Percentiles rank a stretch among this genome's conserved stretches.
Evolutionary conservation across 768 basidiomycete genomes (phyloP).

Genomic region (Steccherinum ochraceum): DNA sequence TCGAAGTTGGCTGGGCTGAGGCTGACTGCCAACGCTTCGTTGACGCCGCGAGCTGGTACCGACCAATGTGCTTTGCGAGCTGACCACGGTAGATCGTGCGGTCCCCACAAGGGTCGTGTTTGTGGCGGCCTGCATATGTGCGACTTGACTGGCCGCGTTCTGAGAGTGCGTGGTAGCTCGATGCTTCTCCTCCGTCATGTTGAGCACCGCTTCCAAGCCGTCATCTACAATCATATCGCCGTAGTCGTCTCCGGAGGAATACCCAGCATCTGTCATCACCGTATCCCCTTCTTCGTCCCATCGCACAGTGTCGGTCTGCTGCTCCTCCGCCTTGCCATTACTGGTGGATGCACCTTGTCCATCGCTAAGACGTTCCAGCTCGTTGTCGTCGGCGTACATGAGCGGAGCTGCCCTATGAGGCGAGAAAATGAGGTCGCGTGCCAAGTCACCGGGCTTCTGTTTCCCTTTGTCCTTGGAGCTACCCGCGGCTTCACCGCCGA

Average conservation of each 20-base stretch:
- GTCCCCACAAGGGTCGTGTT: constrained; percentile 28
- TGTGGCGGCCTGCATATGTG: constrained; percentile 16
- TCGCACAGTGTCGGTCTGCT: neutral
- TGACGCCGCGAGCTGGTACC: too few species aligned
- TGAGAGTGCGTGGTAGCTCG: neutral
- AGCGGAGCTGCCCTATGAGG: constrained; percentile 14
- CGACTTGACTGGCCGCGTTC: neutral
- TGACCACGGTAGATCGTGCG: neutral
- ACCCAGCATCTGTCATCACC: neutral
- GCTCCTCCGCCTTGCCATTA: neutral
- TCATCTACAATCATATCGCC: neutral
- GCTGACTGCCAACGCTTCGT: neutral
- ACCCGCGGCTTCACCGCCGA: constrained; percentile 8
- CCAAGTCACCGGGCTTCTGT: constrained; percentile 27
- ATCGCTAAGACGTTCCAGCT: constrained; percentile 18
- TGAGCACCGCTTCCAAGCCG: neutral
- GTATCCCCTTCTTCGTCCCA: neutral
- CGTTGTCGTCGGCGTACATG: constrained; percentile 26
- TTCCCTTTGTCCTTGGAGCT: constrained; percentile 10
- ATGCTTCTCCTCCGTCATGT: neutral
- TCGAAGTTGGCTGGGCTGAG: neutral
- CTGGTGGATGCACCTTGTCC: neutral
- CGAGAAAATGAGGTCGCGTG: constrained; percentile 18
- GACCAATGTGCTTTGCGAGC: neutral
- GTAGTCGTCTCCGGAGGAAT: neutral